Percentiles rank a stretch among this genome's conserved stretches.
phyloP scores from a whole-genome alignment of 805 yeast genomes.

The Nakazawaea laoshanensis region DNA sequence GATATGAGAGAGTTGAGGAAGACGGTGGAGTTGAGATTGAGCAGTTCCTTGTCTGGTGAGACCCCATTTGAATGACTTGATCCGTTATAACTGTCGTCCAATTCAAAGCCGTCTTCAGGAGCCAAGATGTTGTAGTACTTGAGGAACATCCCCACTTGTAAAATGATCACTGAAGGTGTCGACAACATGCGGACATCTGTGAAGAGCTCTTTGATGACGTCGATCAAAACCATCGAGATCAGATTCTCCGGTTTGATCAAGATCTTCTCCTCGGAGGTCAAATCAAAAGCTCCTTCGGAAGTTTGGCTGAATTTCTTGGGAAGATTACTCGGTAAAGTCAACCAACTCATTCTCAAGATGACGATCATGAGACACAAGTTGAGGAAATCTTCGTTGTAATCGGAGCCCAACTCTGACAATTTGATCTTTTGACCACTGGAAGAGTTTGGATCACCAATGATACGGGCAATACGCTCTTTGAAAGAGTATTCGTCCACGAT shows the following conservation, averaged over 20 bases:
- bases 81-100: conserved; percentile 28
- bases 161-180: conserved; percentile 37
- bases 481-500: conserved; percentile 52
- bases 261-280: conserved; percentile 20
- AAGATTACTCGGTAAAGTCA: conserved; percentile 38
- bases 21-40: conserved; percentile 26
- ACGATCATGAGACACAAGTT: conserved; percentile 43
- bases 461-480: conserved; percentile 29
- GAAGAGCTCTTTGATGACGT: conserved; percentile 36
- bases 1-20: conserved; percentile 28
- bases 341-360: conserved; percentile 45
- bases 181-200: conserved; percentile 32
- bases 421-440: conserved; percentile 20
- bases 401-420: conserved; percentile 20
- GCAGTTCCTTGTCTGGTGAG: conserved; percentile 23
- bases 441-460: conserved; percentile 34
- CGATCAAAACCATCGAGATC: conserved; percentile 30
- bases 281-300: conserved; percentile 15
- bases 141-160: conserved; percentile 53
- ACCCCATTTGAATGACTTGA: conserved; percentile 19
- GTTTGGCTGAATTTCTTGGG: conserved; percentile 17
- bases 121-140: conserved; percentile 47
- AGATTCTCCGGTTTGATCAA: conserved; percentile 32
- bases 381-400: conserved; percentile 34
- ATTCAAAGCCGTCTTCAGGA: conserved; percentile 45